Base-by-base conservation (phyloP, 1,284 basidiomycete genomes). In the Apiotrichum sp. region DNA sequence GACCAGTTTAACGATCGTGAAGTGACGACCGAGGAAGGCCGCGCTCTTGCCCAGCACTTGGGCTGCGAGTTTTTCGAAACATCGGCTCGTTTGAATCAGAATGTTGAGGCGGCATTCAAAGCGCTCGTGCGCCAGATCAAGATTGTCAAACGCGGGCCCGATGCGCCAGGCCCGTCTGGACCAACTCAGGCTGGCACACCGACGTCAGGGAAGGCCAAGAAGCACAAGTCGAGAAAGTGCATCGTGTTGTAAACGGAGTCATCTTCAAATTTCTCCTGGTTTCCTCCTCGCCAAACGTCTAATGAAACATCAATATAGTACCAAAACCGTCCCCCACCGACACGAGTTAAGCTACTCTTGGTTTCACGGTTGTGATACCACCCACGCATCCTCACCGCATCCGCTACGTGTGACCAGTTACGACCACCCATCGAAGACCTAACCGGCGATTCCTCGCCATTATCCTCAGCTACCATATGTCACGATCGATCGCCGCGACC, bases 21-120 rank as follows among this genome's bases (percentile, higher is more conserved):
- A 70, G 91, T 95, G 8, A 87, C 88, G 43, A 83, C 83, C 59
- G 88, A 92, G 72, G 95, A 98, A 75, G 96, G 93, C 3, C 82
- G 83, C 16, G 84, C 84, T 22, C 79, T 97, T 61, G 95, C 96
- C 33, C 83, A 86, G 65, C 82, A 84, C 56, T 89, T 95, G 70
- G 91, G 89, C 36, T 97, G 93, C 80, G 87, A 89, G 56, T 98
- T 97, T 75, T 88, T 93, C 75, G 95, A 98, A 78, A 95, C 95
- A 39, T 92, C 88, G 38, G 96, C 95, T 45, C 96, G 96, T 80
- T 92, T 89, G 51, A 86, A 93, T 50, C 83, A 88, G 70, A 97
- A 98, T 73, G 96, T 99, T 60, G 93, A 98, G 75, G 83, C 86
- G 50, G 84, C 95, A 35, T 99, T 98, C 79, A 89, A 83, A 74